Evolutionary conservation across 2,329 filamentous ascomycete genomes (phyloP), one percentile per base, ranked within the genome.

Genomic region (Berkeleyomyces rouxiae): DNA sequence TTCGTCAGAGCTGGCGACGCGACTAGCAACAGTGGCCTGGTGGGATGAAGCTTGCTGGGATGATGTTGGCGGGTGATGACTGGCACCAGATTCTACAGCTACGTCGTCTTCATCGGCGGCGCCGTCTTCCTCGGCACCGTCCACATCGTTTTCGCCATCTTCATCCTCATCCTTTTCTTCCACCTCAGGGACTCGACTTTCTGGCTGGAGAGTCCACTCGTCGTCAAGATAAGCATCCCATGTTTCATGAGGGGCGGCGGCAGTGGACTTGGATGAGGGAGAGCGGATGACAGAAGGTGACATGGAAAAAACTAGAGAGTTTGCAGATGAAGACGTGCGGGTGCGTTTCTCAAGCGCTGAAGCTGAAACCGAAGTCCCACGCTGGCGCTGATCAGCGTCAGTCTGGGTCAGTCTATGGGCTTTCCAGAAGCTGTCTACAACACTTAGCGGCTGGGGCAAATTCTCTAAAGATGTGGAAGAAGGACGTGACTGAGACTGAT

Each of bases 191-290:
- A 65, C 37, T 11, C 66, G 66, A 43, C 64, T 74, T 62, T 75
- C 74, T 1, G 75, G 75, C 53, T 76, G 76, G 1, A 69, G 66
- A 33, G 72, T 66, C 61, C 69, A 74, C 63, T 76, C 74, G 13
- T 71, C 72, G 39, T 72, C 70, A 6, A 77, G 63, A 59, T 75
- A 77, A 3, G 75, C 73, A 1, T 73, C 76, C 7, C 77, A 68
- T 47, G 74, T 67, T 23, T 73, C 68, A 72, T 73, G 76, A 31
- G 71, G 70, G 2, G 73, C 71, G 10, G 70, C 71, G 4, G 67
- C 64, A 58, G 70, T 43, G 33, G 49, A n/a, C 42, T 63, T 46
- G 36, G 42, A 53, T 23, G 16, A 36, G 47, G 47, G 33, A 36
- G 16, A 31, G 11, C 9, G 9, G 16, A 39, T n/a, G 39, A 37